Conservation (phyloP, 2,329 filamentous ascomycete species). For the Alternaria rosae region DNA sequence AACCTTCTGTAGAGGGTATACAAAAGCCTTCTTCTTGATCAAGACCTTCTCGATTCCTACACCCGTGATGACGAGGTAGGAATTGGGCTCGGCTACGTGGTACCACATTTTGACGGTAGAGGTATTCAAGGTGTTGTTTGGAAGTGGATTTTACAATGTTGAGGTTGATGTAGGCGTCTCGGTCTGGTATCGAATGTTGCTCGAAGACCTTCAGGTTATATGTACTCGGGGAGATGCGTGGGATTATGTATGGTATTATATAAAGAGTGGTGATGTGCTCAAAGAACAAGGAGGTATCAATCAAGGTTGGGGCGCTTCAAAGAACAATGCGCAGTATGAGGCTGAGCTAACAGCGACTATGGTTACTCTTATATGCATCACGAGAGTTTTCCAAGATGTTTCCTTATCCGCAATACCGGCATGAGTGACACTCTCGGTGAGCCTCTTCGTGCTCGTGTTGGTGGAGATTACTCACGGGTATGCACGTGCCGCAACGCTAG, state of each 20-base stretch:
- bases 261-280: background rate
- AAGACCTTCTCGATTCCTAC: conserved; percentile 75
- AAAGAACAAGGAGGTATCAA: background rate
- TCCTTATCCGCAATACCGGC: background rate
- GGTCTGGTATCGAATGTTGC: background rate
- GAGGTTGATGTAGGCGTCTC: background rate
- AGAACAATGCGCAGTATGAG: background rate
- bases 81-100: conserved; percentile 75
- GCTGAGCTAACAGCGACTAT: background rate
- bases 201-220: background rate
- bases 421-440: conserved; percentile 3
- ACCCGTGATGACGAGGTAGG: conserved; percentile 89
- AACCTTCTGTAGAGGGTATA: conserved; percentile 51
- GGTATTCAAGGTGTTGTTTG: background rate
- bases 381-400: background rate
- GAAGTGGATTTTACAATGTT: background rate
- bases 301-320: background rate
- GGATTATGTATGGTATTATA: background rate
- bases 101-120: conserved; percentile 56
- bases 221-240: background rate
- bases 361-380: conserved; percentile 1
- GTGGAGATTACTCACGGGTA: background rate
- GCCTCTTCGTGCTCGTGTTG: background rate
- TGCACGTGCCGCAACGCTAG: conserved; percentile 3
- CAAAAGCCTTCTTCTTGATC: conserved; percentile 73